Evolutionary conservation across 2,329 filamentous ascomycete genomes (phyloP), one percentile per base, ranked within the genome.

Genomic region (Cytospora leucostoma): DNA sequence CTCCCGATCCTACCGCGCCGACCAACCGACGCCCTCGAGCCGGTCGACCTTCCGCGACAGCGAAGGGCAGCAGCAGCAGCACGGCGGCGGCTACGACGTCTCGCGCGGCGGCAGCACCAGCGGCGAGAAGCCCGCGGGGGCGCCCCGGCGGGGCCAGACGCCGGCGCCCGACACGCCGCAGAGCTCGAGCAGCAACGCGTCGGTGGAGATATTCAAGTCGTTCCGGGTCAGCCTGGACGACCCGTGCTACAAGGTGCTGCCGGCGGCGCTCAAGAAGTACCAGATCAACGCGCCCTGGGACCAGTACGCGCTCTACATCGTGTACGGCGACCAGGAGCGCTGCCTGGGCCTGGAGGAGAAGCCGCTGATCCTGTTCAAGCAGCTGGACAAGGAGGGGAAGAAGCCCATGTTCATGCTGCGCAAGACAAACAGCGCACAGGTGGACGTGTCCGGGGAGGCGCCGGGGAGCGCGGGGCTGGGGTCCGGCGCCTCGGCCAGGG

Each of bases 401-500:
- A 99, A 98, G 75, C 95, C 95, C 27, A 98, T 98, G 95, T 99
- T 99, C 73, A 99, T 99, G 95, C 80, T 99, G 62, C 82, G 95
- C 63, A 87, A 87, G 75, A 88, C 84, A 38, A 85, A 83, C 55
- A 82, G 80, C 47, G 82, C 82, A 11, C 78, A 78, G 58, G 77
- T 77, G 32, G 84, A 86, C 57, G 63, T 70, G 11, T 68, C 70
- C 2, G 72, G 68, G 17, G 82, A 83, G 52, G 76, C 78, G 1
- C 82, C 82, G 11, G 83, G 83, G 17, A 85, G 83, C 66, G 83
- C 82, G 7, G 83, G 83, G 12, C 73, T 86, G 33, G 78, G 77
- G 11, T 68, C 70, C 35, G 76, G 75, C 32, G 77, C 78, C 12
- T 68, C 69, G 7, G 71, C 74, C 1, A 76, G 82, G 59, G 80